Evolutionary conservation across 805 yeast species (phyloP), one percentile per base, ranked within the genome.

Genomic region (Candida ovalis): DNA sequence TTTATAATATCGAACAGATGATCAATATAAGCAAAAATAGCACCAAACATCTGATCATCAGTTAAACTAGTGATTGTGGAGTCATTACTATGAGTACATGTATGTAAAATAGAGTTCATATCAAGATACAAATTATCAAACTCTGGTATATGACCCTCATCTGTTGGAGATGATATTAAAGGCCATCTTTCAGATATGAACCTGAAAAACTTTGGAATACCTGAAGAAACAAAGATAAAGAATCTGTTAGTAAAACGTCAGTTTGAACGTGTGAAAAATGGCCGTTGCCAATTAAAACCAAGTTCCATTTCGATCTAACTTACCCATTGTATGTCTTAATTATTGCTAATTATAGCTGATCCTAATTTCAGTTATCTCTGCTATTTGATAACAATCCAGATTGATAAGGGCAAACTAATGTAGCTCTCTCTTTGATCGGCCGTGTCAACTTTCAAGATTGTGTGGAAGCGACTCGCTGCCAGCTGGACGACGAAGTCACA

Each of bases 141-240:
- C 66, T 91, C 97, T 3, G 97, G 95, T 50, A 91, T 81, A 58
- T 86, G 88, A 45, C 78, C 76, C 27, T 84, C 94, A 57, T 85
- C 89, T 54, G 92, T 82, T 61, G 82, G 73, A 68, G 90, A 96
- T 10, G 95, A 84, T 56, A 91, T 90, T 75, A 86, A 75, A 28
- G 99, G 99, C 97, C 98, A 94, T 82, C 99, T 82, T 72, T 94
- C 98, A 43, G 97, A 89, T 73, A 94, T 90, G 74, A 88, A 92
- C 70, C 97, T 82, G 69, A 89, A 94, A 67, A 92, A 94, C 64
- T 94, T 94, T 48, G 99, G 99, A 64, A 94, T 92, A 76, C 98
- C 98, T 86, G 75, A 73, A 40, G 4, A 25, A 32, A 18, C 3
- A n/a, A 19, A 12, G n/a, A n/a, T n/a, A n/a, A n/a, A n/a, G n/a